These are phyloP conservation scores for Allium fistulosum DNA, from an alignment of 106 monocot species.

Conservation along the genomic window DNA sequence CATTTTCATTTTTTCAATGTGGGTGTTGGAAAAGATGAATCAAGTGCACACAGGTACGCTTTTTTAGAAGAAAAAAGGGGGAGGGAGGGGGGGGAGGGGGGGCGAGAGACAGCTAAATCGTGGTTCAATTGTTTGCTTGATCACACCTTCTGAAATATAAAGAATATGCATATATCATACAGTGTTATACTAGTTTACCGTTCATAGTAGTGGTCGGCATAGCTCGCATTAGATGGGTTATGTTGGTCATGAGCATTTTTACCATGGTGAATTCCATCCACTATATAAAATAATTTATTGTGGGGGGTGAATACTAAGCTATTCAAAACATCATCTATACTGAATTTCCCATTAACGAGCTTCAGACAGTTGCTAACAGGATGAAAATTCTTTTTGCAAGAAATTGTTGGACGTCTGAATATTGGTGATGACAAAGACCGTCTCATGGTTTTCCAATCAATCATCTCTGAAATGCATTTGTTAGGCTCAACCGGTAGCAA, in stretches of 20 bases:
- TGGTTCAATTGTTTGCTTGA: too few species aligned
- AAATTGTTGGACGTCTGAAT: slow-evolving; percentile 25
- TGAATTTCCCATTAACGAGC: slow-evolving; percentile 48
- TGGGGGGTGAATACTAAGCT: slow-evolving; percentile 71
- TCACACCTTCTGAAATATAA: too few species aligned
- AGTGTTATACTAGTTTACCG: slow-evolving; percentile 29
- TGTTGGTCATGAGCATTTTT: slow-evolving; percentile 44
- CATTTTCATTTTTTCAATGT: too few species aligned
- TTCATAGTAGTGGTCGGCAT: slow-evolving; percentile 42
- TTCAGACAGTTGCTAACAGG: slow-evolving; percentile 27
- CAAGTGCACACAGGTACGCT: too few species aligned
- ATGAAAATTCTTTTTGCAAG: slow-evolving; percentile 8
- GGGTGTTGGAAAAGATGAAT: too few species aligned
- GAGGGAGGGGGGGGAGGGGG: too few species aligned
- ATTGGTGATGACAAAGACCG: slow-evolving; percentile 73
- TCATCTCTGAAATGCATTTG: slow-evolving; percentile 13
- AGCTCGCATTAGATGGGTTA: slow-evolving; percentile 19
- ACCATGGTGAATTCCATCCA: slow-evolving; percentile 61
- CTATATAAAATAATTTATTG: slow-evolving; percentile 66
- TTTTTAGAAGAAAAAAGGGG: too few species aligned
- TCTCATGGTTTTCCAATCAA: slow-evolving; percentile 76
- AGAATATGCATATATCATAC: too few species aligned
- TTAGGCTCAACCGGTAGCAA: slow-evolving; percentile 63
- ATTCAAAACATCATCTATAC: slow-evolving; percentile 41
- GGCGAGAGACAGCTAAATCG: too few species aligned